A percentile compares a stretch with the other conserved stretches of the same genome.
These are phyloP conservation scores for Phialophora verrucosa DNA, from an alignment of 2,329 filamentous ascomycete genomes.

Conservation along the genomic window DNA sequence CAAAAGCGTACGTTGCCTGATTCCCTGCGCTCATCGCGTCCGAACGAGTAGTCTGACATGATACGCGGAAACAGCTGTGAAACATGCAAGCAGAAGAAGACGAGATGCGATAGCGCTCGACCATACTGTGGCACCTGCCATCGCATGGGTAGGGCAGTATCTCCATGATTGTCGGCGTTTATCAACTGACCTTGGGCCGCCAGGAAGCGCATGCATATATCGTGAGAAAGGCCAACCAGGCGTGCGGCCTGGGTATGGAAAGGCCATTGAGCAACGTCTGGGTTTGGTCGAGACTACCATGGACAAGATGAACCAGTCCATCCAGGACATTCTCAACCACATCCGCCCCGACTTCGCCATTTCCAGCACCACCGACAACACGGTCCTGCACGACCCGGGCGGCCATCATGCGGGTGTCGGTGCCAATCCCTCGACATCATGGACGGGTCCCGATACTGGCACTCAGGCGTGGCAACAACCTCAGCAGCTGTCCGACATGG, in stretches of 20 bases:
- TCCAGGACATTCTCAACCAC: constrained; percentile 19
- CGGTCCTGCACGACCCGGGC: constrained; percentile 1
- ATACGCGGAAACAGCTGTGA: constrained; percentile 10
- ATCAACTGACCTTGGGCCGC: background rate
- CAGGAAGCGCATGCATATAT: constrained; percentile 19
- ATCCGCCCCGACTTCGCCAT: constrained; percentile 15
- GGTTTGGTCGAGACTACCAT: constrained; percentile 16
- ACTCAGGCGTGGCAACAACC: constrained; percentile 16
- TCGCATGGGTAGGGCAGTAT: constrained; percentile 18
- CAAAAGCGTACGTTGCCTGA: constrained; percentile 20
- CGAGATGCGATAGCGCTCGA: constrained; percentile 20
- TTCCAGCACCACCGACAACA: background rate
- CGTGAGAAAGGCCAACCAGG: constrained; percentile 25
- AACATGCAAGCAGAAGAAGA: constrained; percentile 28
- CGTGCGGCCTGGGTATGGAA: constrained; percentile 20
- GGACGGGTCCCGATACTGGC: constrained; percentile 8
- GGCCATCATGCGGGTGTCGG: background rate
- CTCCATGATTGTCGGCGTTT: background rate
- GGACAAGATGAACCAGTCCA: constrained; percentile 26
- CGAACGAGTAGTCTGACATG: constrained; percentile 5
- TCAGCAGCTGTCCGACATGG: constrained; percentile 18
- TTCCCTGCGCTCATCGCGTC: background rate
- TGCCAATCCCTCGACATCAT: constrained; percentile 14
- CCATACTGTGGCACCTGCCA: constrained; percentile 23
- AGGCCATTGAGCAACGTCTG: constrained; percentile 20